Base-by-base conservation (phyloP, 2,329 filamentous ascomycete genomes). In the Capronia americana region DNA sequence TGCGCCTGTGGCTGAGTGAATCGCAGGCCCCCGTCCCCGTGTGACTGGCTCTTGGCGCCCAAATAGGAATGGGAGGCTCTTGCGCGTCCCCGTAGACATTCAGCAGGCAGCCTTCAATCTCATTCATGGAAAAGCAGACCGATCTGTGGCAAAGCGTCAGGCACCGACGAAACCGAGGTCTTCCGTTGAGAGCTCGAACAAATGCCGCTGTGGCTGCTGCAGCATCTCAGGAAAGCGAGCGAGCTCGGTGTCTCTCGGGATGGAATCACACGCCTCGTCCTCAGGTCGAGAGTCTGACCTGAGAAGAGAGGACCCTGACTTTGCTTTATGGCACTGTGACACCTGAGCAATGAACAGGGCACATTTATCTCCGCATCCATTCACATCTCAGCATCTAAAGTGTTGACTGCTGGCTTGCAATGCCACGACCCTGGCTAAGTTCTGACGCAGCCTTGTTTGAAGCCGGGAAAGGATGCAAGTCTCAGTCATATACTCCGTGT, bases 1-100 rank as follows among this genome's bases (percentile, higher is more conserved):
- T 58, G 32, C 38, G 32, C 51, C 57, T 51, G 53, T 57, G 50
- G 32, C 24, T 14, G 32, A 8, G 23, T n/a, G n/a, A n/a, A n/a
- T n/a, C n/a, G 10, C 57, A 20, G 26, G 48, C 20, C 48, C 3
- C 48, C n/a, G 46, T 30, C 50, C 46, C 48, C 30, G 58, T 17
- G 28, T 14, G 23, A 23, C 38, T 6, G 64, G 53, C 65, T 61
- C 67, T 65, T 69, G 64, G 64, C 67, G 67, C 12, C 64, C 64
- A 57, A 66, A 69, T 11, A 66, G 60, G 54, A 66, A 64, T 5
- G 50, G 56, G 56, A 44, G 38, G 38, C 63, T 34, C 28, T 67
- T 67, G 51, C 58, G 67, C 57, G 64, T 63, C 56, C 32, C 60
- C 50, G 59, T 44, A 62, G 55, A 46, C 60, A 55, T 53, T 34